These are phyloP conservation scores for Penicillium sp. DNA, from an alignment of 2,329 filamentous ascomycete species.

Conservation along the genomic window DNA sequence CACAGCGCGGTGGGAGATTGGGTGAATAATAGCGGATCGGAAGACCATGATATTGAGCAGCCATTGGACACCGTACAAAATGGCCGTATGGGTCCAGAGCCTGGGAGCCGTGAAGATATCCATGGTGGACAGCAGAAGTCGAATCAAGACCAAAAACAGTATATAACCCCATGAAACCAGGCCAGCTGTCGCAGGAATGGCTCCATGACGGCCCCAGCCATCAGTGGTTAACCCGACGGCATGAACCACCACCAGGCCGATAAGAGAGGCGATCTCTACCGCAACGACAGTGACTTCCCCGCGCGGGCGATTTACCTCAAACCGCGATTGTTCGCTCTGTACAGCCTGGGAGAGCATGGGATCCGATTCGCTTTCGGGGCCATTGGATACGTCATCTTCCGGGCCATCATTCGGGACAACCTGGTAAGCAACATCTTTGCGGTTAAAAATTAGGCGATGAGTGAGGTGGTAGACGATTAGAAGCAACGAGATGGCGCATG, in stretches of 20 bases:
- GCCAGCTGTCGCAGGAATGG: slow-evolving; percentile 59
- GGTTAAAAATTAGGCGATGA: slow-evolving; percentile 50
- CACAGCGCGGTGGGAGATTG: slow-evolving; percentile 58
- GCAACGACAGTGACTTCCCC: slow-evolving; percentile 66
- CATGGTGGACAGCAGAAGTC: slow-evolving; percentile 59
- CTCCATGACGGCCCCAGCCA: slow-evolving; percentile 55
- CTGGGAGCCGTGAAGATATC: slow-evolving; percentile 63
- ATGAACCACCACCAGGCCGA: slow-evolving; percentile 66
- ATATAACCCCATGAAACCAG: slow-evolving; percentile 77
- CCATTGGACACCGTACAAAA: slow-evolving; percentile 80
- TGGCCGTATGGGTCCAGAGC: slow-evolving; percentile 89
- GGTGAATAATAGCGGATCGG: slow-evolving; percentile 78
- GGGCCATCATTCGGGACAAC: slow-evolving; percentile 31
- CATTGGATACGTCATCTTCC: slow-evolving; percentile 52
- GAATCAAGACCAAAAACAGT: slow-evolving; percentile 64
- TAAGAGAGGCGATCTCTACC: slow-evolving; percentile 69
- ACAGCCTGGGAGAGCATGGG: slow-evolving; percentile 53
- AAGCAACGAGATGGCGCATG: slow-evolving; percentile 65
- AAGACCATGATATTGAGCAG: slow-evolving; percentile 69
- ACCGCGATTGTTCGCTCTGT: slow-evolving; percentile 44
- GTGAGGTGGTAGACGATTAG: slow-evolving; percentile 58
- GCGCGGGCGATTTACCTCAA: slow-evolving; percentile 67
- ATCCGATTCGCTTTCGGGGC: slow-evolving; percentile 52
- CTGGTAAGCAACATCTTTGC: slow-evolving; percentile 55
- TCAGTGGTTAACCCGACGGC: slow-evolving; percentile 58